phyloP scores from a whole-genome alignment of 805 yeast species.

The Kluyveromyces starmeri region DNA sequence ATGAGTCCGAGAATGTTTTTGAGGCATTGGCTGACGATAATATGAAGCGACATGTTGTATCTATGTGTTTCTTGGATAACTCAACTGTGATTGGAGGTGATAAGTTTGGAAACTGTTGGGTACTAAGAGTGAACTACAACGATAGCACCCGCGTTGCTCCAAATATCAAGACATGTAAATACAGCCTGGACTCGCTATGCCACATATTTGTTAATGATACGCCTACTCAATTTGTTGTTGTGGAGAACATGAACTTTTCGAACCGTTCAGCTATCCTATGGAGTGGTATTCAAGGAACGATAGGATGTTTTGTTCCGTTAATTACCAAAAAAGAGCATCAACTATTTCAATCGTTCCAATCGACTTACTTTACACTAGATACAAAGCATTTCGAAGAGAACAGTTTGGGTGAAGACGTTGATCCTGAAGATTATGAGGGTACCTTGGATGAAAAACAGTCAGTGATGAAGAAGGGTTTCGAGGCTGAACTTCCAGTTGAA shows the following conservation, averaged over 20 bases:
- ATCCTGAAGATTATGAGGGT: constrained; percentile 14
- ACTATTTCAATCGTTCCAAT: constrained; percentile 49
- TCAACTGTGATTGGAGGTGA: constrained; percentile 80
- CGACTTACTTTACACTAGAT: constrained; percentile 29
- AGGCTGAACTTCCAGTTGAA: constrained; percentile 11
- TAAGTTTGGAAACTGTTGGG: constrained; percentile 71
- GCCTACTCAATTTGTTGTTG: constrained; percentile 50
- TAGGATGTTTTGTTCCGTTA: constrained; percentile 69
- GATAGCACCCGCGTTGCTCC: constrained; percentile 32
- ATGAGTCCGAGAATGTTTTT: constrained; percentile 41
- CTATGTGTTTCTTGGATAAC: constrained; percentile 54
- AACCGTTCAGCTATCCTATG: constrained; percentile 63
- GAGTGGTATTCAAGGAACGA: constrained; percentile 71
- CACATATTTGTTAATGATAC: constrained; percentile 67
- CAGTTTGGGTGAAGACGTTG: constrained; percentile 3
- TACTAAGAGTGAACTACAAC: constrained; percentile 50
- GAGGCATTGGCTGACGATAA: constrained; percentile 62
- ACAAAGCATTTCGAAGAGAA: constrained; percentile 12
- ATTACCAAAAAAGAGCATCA: constrained; percentile 51
- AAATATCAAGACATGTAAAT: constrained; percentile 31
- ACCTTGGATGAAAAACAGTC: constrained; percentile 5
- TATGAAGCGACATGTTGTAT: constrained; percentile 56
- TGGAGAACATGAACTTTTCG: constrained; percentile 17
- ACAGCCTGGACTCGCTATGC: constrained; percentile 40
- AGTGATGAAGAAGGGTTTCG: neutral